phyloP scores from a whole-genome alignment of 2,329 filamentous ascomycete genomes.

The Lasiodiplodia citricola region DNA sequence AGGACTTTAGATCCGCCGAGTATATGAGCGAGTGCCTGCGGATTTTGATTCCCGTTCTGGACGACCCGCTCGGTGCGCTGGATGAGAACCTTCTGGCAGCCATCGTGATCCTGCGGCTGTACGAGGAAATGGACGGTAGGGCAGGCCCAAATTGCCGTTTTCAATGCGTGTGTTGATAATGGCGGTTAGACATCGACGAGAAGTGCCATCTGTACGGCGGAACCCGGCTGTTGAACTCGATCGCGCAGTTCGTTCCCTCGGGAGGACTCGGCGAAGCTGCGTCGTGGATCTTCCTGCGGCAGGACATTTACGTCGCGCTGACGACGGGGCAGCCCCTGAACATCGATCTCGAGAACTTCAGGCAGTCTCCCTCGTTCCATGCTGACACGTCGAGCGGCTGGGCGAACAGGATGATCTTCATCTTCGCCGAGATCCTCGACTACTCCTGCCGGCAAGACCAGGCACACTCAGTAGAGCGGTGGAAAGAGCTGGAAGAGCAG shows the following conservation, averaged over 20 bases:
- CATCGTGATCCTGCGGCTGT: conserved; percentile 56
- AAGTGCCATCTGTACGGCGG: conserved; percentile 48
- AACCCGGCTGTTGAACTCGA: conserved; percentile 45
- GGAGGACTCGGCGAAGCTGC: conserved; percentile 49
- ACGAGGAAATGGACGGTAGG: conserved; percentile 52
- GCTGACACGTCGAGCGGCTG: conserved; percentile 39
- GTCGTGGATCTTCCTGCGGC: conserved; percentile 48
- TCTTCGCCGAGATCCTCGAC: conserved; percentile 38
- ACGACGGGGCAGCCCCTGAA: conserved; percentile 42
- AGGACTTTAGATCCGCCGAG: conserved; percentile 50
- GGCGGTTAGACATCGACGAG: conserved; percentile 38
- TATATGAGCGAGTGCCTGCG: conserved; percentile 55
- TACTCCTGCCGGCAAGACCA: conserved; percentile 34
- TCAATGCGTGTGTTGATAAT: not conserved
- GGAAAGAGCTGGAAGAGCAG: conserved; percentile 37
- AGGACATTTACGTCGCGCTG: conserved; percentile 49
- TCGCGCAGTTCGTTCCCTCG: conserved; percentile 44
- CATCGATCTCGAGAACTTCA: conserved; percentile 39
- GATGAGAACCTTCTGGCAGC: conserved; percentile 55
- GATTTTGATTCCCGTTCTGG: conserved; percentile 53
- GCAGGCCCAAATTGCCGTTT: too few relatives aligned
- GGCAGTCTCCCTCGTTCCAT: conserved; percentile 37
- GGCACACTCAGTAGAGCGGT: conserved; percentile 35
- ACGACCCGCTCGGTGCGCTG: conserved; percentile 48
- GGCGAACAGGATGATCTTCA: conserved; percentile 41